Conservation (phyloP, 495 filamentous ascomycete species). For the Stereocaulon alpinum region DNA sequence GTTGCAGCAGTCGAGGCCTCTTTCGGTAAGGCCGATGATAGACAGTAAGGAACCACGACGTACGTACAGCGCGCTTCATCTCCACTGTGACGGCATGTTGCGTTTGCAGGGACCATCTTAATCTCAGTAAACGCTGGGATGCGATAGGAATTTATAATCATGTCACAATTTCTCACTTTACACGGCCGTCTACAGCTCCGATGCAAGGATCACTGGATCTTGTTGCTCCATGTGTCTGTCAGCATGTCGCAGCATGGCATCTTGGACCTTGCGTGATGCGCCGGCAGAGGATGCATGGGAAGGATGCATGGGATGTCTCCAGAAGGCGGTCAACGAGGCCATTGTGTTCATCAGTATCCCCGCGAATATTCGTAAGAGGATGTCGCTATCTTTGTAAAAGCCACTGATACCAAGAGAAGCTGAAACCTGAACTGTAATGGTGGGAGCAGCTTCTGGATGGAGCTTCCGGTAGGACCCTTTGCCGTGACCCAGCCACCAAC, state of each 20-base stretch:
- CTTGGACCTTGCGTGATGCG: slow-evolving; percentile 4
- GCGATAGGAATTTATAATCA: not conserved
- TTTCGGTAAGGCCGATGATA: slow-evolving; percentile 8
- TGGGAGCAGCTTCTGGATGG: not conserved
- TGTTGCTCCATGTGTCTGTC: slow-evolving; percentile 6
- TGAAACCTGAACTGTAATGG: not conserved
- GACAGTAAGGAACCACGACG: not conserved
- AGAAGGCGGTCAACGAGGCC: not conserved
- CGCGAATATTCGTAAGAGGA: not conserved
- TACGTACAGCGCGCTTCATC: slow-evolving; percentile 4
- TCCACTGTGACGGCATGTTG: slow-evolving; percentile 11
- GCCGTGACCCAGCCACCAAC: slow-evolving; percentile 11
- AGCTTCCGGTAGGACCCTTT: not conserved
- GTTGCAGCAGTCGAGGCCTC: not conserved
- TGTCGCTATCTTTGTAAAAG: not conserved
- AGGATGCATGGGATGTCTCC: not conserved
- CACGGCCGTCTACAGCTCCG: not conserved
- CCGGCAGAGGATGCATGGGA: not conserved
- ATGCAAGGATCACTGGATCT: not conserved
- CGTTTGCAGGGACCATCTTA: not conserved
- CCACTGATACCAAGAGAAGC: not conserved
- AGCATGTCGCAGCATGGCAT: slow-evolving; percentile 3
- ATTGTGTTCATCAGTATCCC: not conserved
- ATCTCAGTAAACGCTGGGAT: slow-evolving; percentile 2
- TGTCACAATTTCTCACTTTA: not conserved